Evolutionary conservation across 805 yeast species (phyloP).

Genomic region (Yamadazyma nakazawae): DNA sequence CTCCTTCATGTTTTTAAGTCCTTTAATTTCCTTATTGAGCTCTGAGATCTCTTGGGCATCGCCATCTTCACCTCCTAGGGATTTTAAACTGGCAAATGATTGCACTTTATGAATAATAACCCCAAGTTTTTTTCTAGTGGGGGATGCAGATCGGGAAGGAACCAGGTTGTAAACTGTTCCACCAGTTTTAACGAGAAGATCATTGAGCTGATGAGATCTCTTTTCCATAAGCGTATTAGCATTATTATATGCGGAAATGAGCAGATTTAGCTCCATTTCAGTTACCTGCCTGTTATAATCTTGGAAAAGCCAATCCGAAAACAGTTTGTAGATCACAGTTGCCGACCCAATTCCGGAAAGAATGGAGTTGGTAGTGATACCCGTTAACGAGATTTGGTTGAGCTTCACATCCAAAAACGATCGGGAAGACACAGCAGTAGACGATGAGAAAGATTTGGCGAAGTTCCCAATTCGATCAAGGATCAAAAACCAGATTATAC

Average conservation of each 20-base stretch:
- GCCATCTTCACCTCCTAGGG: conserved; percentile 13
- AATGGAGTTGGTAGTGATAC: conserved; percentile 48
- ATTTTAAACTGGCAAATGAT: conserved; percentile 37
- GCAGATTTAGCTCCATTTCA: conserved; percentile 30
- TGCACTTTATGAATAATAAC: conserved; percentile 38
- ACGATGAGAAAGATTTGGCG: conserved; percentile 6
- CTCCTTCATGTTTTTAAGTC: conserved; percentile 18
- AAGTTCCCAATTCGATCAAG: conserved; percentile 30
- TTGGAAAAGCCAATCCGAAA: background rate
- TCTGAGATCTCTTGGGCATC: conserved; percentile 25
- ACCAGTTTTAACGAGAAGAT: conserved; percentile 16
- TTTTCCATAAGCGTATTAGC: conserved; percentile 33
- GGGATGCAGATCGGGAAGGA: background rate
- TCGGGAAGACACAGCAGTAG: conserved; percentile 9
- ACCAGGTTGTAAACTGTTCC: conserved; percentile 27
- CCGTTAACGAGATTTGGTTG: conserved; percentile 45
- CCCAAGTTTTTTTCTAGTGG: conserved; percentile 20
- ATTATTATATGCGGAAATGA: conserved; percentile 40
- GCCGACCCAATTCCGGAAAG: conserved; percentile 53
- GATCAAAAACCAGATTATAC: conserved; percentile 30
- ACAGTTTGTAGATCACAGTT: conserved; percentile 37
- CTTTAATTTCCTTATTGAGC: conserved; percentile 37
- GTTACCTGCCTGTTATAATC: conserved; percentile 10
- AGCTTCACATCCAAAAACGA: conserved; percentile 41
- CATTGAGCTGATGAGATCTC: conserved; percentile 30